Base-by-base conservation (phyloP, 106 monocot genomes). In the Gastrodia elata region DNA sequence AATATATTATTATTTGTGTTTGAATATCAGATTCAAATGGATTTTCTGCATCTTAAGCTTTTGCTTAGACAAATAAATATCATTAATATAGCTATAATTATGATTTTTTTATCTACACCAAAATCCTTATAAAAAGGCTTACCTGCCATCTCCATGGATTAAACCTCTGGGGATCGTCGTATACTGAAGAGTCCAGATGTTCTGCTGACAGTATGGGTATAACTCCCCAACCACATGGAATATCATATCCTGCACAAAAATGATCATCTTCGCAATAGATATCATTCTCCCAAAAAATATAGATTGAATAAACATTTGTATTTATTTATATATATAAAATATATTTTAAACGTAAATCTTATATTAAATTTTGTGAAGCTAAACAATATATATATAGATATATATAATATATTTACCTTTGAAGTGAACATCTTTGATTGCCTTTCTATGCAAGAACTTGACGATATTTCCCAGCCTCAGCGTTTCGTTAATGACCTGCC, bases 381-480 rank as follows among this genome's bases (percentile, higher is more conserved):
- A n/a, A n/a, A n/a, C n/a, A 22, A 22, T 55, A 20, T 55, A 42
- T 42, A 9, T 42, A 42, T 42, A 68, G 11, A 15, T 68, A n/a
- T n/a, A n/a, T n/a, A n/a, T n/a, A n/a, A n/a, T n/a, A n/a, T n/a
- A n/a, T 28, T 27, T 73, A 84, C 84, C 84, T 75, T 84, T 84
- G 30, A 70, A 84, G 18, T 71, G 68, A n/a, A 85, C 76, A 61
- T 86, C 76, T 24, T 39, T 71, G 20, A 88, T 25, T 24, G 88
- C 80, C 61, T 76, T 85, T 68, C 88, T 64, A 36, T 88, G 82
- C 69, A 85, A 72, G 74, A 88, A 88, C 40, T 85, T 74, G 15
- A 83, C 85, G 15, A 88, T 76, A 68, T 88, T 85, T 39, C 88
- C 88, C 0, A 88, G 78, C 32, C 88, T 75, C 1, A 88, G 78